Conservation (phyloP, 2,329 filamentous ascomycete species). For the Calonectria henricotiae region DNA sequence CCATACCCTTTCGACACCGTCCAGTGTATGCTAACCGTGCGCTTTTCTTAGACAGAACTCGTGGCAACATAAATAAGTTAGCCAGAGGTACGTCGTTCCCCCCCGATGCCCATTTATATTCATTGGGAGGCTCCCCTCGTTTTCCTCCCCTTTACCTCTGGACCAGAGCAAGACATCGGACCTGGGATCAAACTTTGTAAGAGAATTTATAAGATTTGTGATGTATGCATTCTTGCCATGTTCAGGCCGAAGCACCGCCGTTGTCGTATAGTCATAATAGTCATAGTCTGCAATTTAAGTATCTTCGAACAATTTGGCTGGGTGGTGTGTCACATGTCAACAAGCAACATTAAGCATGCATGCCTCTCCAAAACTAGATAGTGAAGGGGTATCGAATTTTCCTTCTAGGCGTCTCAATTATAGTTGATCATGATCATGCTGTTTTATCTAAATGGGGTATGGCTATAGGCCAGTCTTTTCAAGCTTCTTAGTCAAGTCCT, state of each 20-base stretch:
- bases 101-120: neutral
- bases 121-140: neutral
- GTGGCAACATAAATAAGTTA: constrained; percentile 36
- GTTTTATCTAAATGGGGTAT: constrained; percentile 50
- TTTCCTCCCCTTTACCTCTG: neutral
- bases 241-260: neutral
- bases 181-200: neutral
- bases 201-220: neutral
- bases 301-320: neutral
- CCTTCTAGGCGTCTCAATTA: constrained; percentile 49
- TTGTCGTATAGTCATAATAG: neutral
- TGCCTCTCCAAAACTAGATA: constrained; percentile 26
- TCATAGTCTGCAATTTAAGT: neutral
- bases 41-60: constrained; percentile 40
- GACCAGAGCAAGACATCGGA: neutral
- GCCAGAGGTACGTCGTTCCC: constrained; percentile 50
- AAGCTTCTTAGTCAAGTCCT: constrained; percentile 83
- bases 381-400: constrained; percentile 55
- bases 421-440: constrained; percentile 48
- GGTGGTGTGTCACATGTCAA: neutral
- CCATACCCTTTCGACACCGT: constrained; percentile 30
- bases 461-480: constrained; percentile 77
- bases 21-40: constrained; percentile 49
- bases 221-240: neutral
- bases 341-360: neutral